Evolutionary conservation across 805 yeast species (phyloP), one percentile per base, ranked within the genome.

Genomic region (Nakazawaea peltata): DNA sequence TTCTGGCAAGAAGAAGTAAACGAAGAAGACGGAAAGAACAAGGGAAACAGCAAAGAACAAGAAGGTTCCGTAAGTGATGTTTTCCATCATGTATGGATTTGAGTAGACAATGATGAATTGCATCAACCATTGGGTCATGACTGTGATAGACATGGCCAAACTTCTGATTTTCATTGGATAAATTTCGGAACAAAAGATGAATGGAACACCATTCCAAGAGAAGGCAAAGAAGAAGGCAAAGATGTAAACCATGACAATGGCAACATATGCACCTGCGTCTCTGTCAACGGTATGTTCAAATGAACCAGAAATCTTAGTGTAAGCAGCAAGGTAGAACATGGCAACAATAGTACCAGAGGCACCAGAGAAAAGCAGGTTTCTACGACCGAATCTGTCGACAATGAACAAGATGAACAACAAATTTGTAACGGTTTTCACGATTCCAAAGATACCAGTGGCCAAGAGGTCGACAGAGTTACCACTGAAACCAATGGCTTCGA

Each of bases 371-470:
- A 67, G 54, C 5, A 70, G 61, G 4, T 55, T 45, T 22, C 71
- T 59, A 37, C 75, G 59, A 10, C 76, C 76, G 36, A 55, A 56
- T 10, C 49, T 51, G 40, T 70, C 77, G 27, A 70, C 71, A 30
- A 68, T 53, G 36, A 63, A 53, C 39, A 68, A 54, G 10, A 67
- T 58, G 66, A 69, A 69, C 14, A 63, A 45, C 24, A 65, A 50
- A 15, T 69, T 61, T 19, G 65, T 63, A 12, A 54, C 53, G n/a
- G 61, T 66, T 42, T 71, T 71, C 28, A 69, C 52, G 19, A 69
- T 53, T 18, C 77, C 77, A 48, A 69, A 69, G 35, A 71, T 53
- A 30, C 77, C 77, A 4, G 76, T 70, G 3, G 77, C 67, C 14
- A 67, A 59, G 25, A 71, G 54, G 3, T 66, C 63, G 2, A 72